Conservation (phyloP, 176 grass and related monocot genomes). For the Ensete glaucum region DNA sequence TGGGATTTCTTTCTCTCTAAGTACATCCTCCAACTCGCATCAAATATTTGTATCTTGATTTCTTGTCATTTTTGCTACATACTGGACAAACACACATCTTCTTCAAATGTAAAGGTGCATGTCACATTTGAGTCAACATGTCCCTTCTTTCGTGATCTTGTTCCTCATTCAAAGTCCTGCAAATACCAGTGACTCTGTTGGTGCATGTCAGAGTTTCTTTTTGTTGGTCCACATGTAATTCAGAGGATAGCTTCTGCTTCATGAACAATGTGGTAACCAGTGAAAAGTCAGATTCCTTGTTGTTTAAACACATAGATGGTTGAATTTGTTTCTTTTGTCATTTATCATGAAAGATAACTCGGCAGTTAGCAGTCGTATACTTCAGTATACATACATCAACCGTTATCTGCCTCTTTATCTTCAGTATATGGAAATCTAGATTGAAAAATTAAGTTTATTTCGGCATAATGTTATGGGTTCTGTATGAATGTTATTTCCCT, state of each 20-base stretch:
- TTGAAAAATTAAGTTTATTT: not conserved
- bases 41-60: not conserved
- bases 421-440: no score
- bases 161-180: not conserved
- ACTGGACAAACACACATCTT: not conserved
- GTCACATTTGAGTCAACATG: not conserved
- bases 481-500: no score
- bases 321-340: no score
- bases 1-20: not conserved
- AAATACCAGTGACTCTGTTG: not conserved
- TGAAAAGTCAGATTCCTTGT: no score
- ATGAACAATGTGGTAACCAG: no score
- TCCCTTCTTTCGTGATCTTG: no score
- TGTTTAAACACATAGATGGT: no score
- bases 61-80: not conserved
- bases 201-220: not conserved
- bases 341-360: no score
- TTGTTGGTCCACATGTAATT: not conserved
- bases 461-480: not conserved
- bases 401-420: no score
- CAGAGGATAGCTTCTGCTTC: no score
- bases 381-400: no score
- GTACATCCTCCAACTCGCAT: not conserved
- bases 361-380: no score
- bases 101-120: not conserved